Evolutionary conservation across 352 stramenopile genomes (phyloP).

Genomic region (Pythium myriotylum): DNA sequence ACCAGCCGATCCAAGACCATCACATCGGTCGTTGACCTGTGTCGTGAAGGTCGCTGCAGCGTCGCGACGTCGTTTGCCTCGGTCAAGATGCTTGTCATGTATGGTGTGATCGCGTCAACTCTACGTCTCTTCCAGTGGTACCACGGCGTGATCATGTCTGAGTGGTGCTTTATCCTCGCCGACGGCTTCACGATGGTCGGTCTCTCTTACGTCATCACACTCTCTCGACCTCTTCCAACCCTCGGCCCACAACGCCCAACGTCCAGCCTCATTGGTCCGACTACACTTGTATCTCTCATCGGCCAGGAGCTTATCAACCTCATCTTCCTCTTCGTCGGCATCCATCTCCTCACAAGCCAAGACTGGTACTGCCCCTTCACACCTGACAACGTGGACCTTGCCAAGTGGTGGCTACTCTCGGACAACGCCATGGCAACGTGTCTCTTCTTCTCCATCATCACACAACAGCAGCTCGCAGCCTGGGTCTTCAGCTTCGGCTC

Average conservation of each 20-base stretch:
- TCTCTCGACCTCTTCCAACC: constrained; percentile 51
- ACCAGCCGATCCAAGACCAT: constrained; percentile 82
- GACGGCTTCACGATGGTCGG: constrained; percentile 69
- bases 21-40: constrained; percentile 79
- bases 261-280: constrained; percentile 52
- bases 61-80: constrained; percentile 82
- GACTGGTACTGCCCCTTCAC: constrained; percentile 43
- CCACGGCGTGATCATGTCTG: constrained; percentile 65
- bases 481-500: constrained; percentile 40
- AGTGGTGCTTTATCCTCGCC: constrained; percentile 72
- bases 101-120: constrained; percentile 60
- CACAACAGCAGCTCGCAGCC: constrained; percentile 27
- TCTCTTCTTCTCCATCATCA: constrained; percentile 34
- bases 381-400: constrained; percentile 32
- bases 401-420: constrained; percentile 43
- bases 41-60: constrained; percentile 84
- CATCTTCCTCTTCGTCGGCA: constrained; percentile 41
- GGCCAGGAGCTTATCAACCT: constrained; percentile 55
- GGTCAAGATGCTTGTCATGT: constrained; percentile 91
- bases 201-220: constrained; percentile 70
- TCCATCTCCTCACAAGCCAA: constrained; percentile 33
- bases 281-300: constrained; percentile 44
- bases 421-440: constrained; percentile 32
- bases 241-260: constrained; percentile 50
- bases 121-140: constrained; percentile 74